phyloP scores from a whole-genome alignment of 495 filamentous ascomycete species.

The Aspergillus sclerotioniger region DNA sequence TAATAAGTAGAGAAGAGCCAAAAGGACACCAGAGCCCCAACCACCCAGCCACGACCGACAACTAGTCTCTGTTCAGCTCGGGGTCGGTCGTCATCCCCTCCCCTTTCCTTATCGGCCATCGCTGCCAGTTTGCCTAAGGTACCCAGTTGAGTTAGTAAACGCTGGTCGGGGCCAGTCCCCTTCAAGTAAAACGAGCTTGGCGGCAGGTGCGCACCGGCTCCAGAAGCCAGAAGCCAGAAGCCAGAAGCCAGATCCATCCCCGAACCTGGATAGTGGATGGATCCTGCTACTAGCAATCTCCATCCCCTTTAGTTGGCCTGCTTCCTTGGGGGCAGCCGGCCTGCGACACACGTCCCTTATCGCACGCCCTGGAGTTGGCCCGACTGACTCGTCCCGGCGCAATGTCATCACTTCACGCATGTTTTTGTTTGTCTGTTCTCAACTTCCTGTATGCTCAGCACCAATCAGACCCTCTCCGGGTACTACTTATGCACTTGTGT shows the following conservation, averaged over 20 bases:
- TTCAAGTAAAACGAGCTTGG: constrained; percentile 5
- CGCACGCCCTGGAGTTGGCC: background rate
- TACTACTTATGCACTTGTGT: background rate
- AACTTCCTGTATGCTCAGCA: background rate
- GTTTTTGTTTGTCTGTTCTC: background rate
- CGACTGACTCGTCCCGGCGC: background rate
- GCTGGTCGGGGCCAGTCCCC: background rate
- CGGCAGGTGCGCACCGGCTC: background rate
- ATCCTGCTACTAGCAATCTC: constrained; percentile 3
- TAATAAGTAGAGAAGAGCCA: too few species aligned
- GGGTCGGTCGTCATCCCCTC: background rate
- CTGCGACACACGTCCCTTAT: background rate
- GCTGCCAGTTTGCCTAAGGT: background rate
- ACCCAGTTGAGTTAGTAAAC: background rate
- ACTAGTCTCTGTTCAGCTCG: too few species aligned
- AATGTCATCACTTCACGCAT: background rate
- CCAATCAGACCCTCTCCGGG: background rate
- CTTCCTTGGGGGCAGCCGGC: background rate
- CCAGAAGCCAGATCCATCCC: background rate
- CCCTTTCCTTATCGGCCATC: background rate
- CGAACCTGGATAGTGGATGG: background rate
- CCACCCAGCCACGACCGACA: too few species aligned
- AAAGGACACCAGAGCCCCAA: background rate
- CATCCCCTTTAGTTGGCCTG: background rate
- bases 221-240: background rate